A percentile compares a stretch with the other conserved stretches of the same genome.
These are phyloP conservation scores for Ogataea ganodermae DNA, from an alignment of 805 yeast genomes.

Conservation along the genomic window DNA sequence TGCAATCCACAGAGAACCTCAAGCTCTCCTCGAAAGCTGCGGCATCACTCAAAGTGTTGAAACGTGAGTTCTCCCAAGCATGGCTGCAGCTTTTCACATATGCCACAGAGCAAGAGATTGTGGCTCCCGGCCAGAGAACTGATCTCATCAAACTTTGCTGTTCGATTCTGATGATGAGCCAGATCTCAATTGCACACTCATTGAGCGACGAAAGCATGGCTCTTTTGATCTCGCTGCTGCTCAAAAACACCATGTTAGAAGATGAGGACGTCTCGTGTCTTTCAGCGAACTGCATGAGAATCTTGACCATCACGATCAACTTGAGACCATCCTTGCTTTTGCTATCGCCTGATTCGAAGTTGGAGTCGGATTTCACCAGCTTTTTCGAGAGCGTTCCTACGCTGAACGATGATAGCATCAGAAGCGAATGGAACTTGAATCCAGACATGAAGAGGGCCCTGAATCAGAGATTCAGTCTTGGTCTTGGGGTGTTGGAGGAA, in stretches of 20 bases:
- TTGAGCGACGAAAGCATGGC: conserved; percentile 14
- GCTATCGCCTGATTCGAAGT: not conserved
- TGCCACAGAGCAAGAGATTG: conserved; percentile 13
- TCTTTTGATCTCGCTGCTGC: conserved; percentile 17
- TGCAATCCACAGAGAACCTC: conserved; percentile 6
- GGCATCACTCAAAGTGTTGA: conserved; percentile 14
- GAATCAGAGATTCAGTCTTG: conserved; percentile 11
- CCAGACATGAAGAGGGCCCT: conserved; percentile 9
- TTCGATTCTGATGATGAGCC: conserved; percentile 27
- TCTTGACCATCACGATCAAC: not conserved
- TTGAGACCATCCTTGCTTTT: not conserved
- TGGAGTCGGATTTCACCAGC: not conserved
- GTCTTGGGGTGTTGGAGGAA: conserved; percentile 5
- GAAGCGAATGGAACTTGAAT: conserved; percentile 13
- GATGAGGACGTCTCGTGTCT: conserved; percentile 20
- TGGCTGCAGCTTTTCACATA: conserved; percentile 18
- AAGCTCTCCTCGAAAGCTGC: not conserved
- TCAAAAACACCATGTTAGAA: conserved; percentile 13
- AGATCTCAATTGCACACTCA: conserved; percentile 11
- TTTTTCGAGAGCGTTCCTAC: conserved; percentile 13
- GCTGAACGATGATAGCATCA: conserved; percentile 27
- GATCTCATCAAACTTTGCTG: conserved; percentile 23
- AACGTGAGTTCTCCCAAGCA: conserved; percentile 21
- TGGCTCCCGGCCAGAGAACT: not conserved
- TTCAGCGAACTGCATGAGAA: conserved; percentile 23